Evolutionary conservation across 805 yeast species (phyloP), one percentile per base, ranked within the genome.

Genomic region (Ogataea polymorpha): DNA sequence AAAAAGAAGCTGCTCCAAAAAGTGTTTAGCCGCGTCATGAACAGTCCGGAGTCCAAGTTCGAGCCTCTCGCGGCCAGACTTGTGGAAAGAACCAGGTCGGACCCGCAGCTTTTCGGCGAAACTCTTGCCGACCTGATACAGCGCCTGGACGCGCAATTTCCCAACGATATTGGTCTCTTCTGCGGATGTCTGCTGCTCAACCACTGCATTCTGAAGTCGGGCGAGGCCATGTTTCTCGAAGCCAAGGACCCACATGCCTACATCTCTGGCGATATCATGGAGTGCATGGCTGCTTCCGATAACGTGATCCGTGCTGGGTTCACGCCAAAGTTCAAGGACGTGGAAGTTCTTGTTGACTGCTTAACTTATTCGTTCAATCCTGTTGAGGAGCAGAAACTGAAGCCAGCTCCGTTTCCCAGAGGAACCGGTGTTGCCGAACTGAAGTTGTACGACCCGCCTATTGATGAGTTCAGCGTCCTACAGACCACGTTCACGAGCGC

Each of bases 251-350:
- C 98, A 18, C 99, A 93, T 66, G 99, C 99, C 24, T 93, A 93
- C 67, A 91, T 93, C 47, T 75, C 83, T 41, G 99, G 99, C 51
- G 98, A 93, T 65, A 93, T 93, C 53, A 90, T 93, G 59, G 99
- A 93, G 71, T 93, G 99, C 72, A 93, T 93, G 99, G 99, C 99
- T 31, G 97, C 99, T 7, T 83, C 95, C 29, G 99, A 93, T 65
- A 93, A 93, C 58, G 99, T 93, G 43, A 97, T 93, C 36, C 80
- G 99, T 65, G 96, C 97, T 4, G 99, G 99, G 11, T 93, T 93
- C 73, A 93, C 99, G n/a, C 99, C 99, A 48, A 93, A 93, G 66
- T 93, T 91, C 72, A 93, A 91, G 68, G 99, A 93, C 65, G 98
- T 93, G 46, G 67, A 80, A 44, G 88, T 85, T 56, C 77, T 93